Percentiles rank a stretch among this genome's conserved stretches.
These are phyloP conservation scores for Verticillium dahliae DNA, from an alignment of 2,329 filamentous ascomycete genomes.

Conservation along the genomic window DNA sequence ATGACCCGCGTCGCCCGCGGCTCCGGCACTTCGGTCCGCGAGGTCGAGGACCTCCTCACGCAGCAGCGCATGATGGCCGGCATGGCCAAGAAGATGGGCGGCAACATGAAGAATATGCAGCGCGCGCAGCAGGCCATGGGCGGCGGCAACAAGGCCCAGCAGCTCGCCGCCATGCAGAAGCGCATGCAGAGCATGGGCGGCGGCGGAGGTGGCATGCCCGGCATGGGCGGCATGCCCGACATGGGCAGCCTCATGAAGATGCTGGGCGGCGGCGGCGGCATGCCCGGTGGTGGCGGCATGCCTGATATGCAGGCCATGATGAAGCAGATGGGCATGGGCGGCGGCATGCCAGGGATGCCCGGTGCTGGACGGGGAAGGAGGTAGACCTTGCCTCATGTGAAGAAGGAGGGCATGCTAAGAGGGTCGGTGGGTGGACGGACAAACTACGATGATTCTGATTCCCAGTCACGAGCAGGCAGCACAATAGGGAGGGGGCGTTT, in stretches of 20 bases:
- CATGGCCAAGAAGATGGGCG: conserved; percentile 99
- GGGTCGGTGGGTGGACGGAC: background rate
- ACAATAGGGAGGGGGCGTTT: background rate
- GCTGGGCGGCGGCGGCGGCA: conserved; percentile 65
- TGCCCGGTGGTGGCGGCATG: conserved; percentile 52
- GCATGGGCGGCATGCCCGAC: conserved; percentile 62
- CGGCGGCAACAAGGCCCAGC: conserved; percentile 84
- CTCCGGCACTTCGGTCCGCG: conserved; percentile 81
- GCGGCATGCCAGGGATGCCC: conserved; percentile 9
- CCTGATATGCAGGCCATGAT: conserved; percentile 79
- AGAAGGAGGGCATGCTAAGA: background rate
- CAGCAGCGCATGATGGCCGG: conserved; percentile 98
- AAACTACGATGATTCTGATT: background rate
- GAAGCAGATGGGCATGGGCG: conserved; percentile 61
- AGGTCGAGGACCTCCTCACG: conserved; percentile 94
- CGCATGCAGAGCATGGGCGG: conserved; percentile 88
- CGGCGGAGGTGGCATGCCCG: conserved; percentile 52
- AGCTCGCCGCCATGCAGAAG: conserved; percentile 97
- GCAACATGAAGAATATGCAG: conserved; percentile 97
- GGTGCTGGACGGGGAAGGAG: background rate
- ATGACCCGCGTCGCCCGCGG: conserved; percentile 90
- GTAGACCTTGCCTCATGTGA: background rate
- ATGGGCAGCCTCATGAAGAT: conserved; percentile 89
- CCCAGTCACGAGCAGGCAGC: background rate
- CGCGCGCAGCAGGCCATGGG: conserved; percentile 86